These are phyloP conservation scores for Colletotrichum sp. DNA, from an alignment of 2,329 filamentous ascomycete genomes.

Conservation along the genomic window DNA sequence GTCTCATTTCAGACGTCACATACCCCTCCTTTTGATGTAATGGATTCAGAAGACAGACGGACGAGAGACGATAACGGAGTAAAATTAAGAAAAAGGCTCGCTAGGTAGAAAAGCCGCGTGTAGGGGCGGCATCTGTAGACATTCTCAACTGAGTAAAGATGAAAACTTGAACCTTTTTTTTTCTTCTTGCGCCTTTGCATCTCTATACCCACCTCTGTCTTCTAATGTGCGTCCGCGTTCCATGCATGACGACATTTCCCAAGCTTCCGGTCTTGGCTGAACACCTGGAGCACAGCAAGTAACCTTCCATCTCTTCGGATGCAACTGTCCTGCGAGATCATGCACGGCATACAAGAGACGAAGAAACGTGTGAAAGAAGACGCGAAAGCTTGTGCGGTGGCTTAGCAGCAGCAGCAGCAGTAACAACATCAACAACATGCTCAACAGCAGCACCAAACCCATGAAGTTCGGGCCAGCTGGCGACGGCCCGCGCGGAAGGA, in stretches of 20 bases:
- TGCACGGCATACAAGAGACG: background rate
- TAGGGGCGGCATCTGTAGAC: slow-evolving; percentile 4
- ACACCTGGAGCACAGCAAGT: background rate
- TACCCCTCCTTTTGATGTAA: background rate
- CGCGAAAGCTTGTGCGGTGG: background rate
- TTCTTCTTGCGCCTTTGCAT: too few species aligned
- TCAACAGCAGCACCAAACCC: background rate
- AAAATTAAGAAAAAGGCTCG: background rate
- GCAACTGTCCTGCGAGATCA: background rate
- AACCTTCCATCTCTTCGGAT: background rate
- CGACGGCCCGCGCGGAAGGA: background rate
- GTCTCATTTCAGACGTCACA: background rate
- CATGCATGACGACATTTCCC: background rate
- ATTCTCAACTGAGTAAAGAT: background rate
- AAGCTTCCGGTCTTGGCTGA: background rate
- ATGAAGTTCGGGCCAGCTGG: background rate
- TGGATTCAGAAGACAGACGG: background rate
- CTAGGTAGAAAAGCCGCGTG: background rate
- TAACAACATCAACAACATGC: background rate
- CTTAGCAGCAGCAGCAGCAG: background rate
- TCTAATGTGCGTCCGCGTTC: background rate
- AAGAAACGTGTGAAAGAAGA: background rate
- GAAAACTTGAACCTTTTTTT: background rate
- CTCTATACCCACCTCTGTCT: too few species aligned
- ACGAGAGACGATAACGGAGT: background rate